Conservation (phyloP, 371 early-diverging fungal genomes). For the Fennellomyces sp. region DNA sequence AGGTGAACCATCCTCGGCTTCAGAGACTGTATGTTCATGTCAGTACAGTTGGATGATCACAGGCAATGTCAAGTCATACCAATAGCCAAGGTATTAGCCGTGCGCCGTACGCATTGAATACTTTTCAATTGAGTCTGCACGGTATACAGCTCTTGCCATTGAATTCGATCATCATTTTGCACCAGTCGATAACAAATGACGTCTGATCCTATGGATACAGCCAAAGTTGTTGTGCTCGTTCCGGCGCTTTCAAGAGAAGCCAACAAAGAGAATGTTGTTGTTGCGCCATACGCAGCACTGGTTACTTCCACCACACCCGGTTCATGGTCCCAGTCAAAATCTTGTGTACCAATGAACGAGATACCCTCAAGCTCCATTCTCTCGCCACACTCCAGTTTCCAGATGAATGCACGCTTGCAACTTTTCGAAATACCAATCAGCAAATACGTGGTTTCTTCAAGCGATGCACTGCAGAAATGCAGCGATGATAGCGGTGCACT, state of each 20-base stretch:
- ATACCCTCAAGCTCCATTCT: background rate
- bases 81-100: slow-evolving; percentile 16
- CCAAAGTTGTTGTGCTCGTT: background rate
- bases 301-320: background rate
- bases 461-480: slow-evolving; percentile 31
- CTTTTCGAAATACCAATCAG: slow-evolving; percentile 29
- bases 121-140: slow-evolving; percentile 15
- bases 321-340: slow-evolving; percentile 5
- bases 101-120: slow-evolving; percentile 18
- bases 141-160: slow-evolving; percentile 30
- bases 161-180: background rate
- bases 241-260: background rate
- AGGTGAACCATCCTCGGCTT: slow-evolving; percentile 11
- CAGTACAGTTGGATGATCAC: too few relatives aligned
- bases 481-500: slow-evolving; percentile 23
- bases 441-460: slow-evolving; percentile 2
- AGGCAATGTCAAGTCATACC: too few relatives aligned
- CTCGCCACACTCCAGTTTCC: slow-evolving; percentile 22
- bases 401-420: slow-evolving; percentile 17
- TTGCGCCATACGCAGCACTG: slow-evolving; percentile 5
- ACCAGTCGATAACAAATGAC: slow-evolving; percentile 6
- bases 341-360: slow-evolving; percentile 5
- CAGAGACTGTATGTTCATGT: slow-evolving; percentile 15
- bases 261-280: slow-evolving; percentile 12
- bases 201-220: slow-evolving; percentile 7